phyloP scores from a whole-genome alignment of 192 early-diverging fungal genomes.

The Linderina pennispora region DNA sequence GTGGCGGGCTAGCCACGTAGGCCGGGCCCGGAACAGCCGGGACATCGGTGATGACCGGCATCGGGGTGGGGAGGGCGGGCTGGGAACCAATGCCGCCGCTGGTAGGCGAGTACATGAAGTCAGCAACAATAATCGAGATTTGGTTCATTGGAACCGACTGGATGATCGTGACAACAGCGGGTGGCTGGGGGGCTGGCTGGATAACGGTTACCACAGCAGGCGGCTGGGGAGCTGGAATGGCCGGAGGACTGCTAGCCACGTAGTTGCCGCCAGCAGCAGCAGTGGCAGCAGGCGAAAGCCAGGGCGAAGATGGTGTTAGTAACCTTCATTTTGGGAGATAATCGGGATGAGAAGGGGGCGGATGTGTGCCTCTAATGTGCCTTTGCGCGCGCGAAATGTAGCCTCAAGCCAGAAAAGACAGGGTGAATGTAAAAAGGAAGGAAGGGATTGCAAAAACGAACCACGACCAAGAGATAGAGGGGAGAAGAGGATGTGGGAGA shows the following conservation, averaged over 20 bases:
- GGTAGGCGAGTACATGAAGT: slow-evolving; percentile 23
- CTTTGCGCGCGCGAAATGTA: too few species aligned
- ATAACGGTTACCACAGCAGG: background rate
- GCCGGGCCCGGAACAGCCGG: slow-evolving; percentile 8
- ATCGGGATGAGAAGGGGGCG: background rate
- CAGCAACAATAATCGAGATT: slow-evolving; percentile 15
- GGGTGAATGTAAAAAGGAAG: too few species aligned
- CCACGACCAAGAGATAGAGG: too few species aligned
- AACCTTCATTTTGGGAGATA: slow-evolving; percentile 16
- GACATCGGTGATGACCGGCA: slow-evolving; percentile 1
- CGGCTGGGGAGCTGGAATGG: slow-evolving; percentile 3
- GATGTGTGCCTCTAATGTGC: too few species aligned
- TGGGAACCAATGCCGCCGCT: too few species aligned
- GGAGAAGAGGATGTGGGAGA: too few species aligned
- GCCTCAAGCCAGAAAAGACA: too few species aligned
- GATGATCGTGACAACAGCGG: slow-evolving; percentile 2
- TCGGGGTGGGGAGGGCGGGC: slow-evolving; percentile 4
- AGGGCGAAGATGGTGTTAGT: slow-evolving; percentile 24
- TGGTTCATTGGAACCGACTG: slow-evolving; percentile 6
- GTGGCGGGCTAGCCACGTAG: slow-evolving; percentile 9
- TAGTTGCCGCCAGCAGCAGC: slow-evolving; percentile 9
- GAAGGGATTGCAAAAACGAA: too few species aligned
- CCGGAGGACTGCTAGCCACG: too few species aligned
- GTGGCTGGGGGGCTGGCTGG: slow-evolving; percentile 6
- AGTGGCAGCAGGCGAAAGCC: slow-evolving; percentile 13